Conservation (phyloP, 75 land plant genomes). For the Pseudotsuga menziesii region DNA sequence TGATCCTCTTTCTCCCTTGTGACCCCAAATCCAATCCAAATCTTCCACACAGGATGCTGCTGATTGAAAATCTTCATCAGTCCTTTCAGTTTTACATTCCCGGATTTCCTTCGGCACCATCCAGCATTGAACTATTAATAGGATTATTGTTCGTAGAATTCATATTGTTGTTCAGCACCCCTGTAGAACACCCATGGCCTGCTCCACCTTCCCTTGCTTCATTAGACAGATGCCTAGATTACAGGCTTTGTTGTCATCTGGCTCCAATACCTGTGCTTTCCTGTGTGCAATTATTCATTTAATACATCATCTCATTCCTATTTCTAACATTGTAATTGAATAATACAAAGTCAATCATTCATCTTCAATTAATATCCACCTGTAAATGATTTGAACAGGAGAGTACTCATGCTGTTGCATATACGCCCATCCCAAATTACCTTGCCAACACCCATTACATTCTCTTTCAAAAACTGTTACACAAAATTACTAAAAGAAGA, state of each 20-base stretch:
- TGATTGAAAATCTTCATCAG: background rate
- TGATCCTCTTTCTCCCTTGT: too few relatives aligned
- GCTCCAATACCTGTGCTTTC: slow-evolving; percentile 14
- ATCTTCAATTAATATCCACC: slow-evolving; percentile 4
- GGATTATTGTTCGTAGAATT: background rate
- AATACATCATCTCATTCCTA: background rate
- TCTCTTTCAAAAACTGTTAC: too few relatives aligned
- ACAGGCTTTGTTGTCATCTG: slow-evolving; percentile 28
- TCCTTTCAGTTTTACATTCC: background rate
- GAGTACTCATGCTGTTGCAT: slow-evolving; percentile 64
- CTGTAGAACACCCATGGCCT: slow-evolving; percentile 1
- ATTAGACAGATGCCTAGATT: slow-evolving; percentile 23
- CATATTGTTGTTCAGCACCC: background rate
- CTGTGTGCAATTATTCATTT: slow-evolving; percentile 15
- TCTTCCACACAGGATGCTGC: background rate
- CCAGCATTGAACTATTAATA: background rate
- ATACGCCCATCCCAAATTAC: slow-evolving; percentile 96
- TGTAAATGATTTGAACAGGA: slow-evolving; percentile 43
- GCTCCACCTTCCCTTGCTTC: slow-evolving; percentile 21
- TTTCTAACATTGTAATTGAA: too few relatives aligned
- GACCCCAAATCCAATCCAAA: too few relatives aligned
- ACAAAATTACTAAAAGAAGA: too few relatives aligned
- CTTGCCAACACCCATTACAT: slow-evolving; percentile 30
- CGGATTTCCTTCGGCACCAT: background rate
- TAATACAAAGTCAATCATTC: too few relatives aligned